Evolutionary conservation across 345 rosid species (phyloP).

Genomic region (Syzygium grande): DNA sequence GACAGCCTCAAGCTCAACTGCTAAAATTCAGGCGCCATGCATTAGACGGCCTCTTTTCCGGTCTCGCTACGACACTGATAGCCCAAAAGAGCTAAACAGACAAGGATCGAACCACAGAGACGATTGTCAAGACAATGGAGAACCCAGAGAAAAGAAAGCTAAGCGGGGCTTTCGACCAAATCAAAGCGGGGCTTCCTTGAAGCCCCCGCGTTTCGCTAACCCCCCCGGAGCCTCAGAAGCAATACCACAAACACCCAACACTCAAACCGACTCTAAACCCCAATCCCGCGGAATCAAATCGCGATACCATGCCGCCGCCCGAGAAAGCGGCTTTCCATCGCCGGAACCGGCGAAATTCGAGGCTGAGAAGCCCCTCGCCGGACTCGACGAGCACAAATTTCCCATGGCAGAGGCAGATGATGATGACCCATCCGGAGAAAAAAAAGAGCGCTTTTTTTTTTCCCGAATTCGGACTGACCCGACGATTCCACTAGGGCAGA

Average conservation of each 20-base stretch:
- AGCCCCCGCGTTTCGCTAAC: not conserved
- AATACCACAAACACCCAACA: not conserved
- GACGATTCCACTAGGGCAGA: not conserved
- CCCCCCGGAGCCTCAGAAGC: not conserved
- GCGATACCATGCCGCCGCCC: not conserved
- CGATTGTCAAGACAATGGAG: not conserved
- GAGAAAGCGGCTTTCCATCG: not conserved
- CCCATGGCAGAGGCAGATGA: not conserved
- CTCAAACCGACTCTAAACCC: not conserved
- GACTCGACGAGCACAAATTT: not conserved
- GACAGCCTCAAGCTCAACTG: not conserved
- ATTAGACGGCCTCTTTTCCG: not conserved
- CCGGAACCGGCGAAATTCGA: not conserved
- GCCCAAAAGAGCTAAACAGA: not conserved
- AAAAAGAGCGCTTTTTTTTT: not conserved
- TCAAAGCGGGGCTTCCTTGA: not conserved
- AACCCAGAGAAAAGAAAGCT: not conserved
- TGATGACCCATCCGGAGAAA: not conserved
- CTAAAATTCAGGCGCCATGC: not conserved
- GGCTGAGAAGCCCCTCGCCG: not conserved
- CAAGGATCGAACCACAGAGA: not conserved
- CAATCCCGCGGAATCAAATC: not conserved
- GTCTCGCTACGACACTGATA: not conserved
- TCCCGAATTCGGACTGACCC: not conserved
- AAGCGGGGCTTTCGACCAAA: not conserved